Base-by-base conservation (phyloP, 2,329 filamentous ascomycete genomes). In the Sporothrix sp. region DNA sequence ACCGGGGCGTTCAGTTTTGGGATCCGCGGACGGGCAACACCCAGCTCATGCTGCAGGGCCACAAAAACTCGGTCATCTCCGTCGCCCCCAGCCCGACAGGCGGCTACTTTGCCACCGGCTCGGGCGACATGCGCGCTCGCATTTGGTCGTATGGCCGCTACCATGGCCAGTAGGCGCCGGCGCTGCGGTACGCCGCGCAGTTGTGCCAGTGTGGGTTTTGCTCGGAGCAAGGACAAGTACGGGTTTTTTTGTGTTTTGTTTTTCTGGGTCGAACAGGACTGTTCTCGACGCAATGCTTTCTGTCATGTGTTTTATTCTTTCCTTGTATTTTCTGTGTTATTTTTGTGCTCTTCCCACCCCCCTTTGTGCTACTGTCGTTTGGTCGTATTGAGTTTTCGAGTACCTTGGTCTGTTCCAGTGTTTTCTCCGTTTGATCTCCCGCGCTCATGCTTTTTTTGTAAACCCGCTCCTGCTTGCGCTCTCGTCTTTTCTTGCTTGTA, bases 31-130 rank as follows among this genome's bases (percentile, higher is more conserved):
- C 89, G 18, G 93, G 91, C 32, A 84, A 87, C 58, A 94, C 91
- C 1, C 91, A 97, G 70, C 84, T 98, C 65, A 97, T 97, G 93
- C 78, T 98, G 55, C 93, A 97, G 68, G 93, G 93, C 23, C 93
- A 98, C 67, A 97, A 97, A 76, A 97, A 97, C 70, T 95, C 88
- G 10, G 93, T 98, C 60, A 97, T 97, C 61, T 96, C 90, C 3
- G 93, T 98, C 48, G 91, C 93, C 1, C 93, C 93, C 20, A 95
- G 89, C 67, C 93, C 93, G 14, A 82, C 79, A 32, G 90, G 89
- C 52, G 81, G 82, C 57, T 84, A 88, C 64, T 98, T 98, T 65
- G 93, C 93, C 36, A 98, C 93, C 5, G 93, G 93, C 55, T 96
- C 90, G 59, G 93, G 93, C 61, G 93, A 98, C 66, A 95, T 95